Base-by-base conservation (phyloP, 306 rosid species). In the Glycine tomentella region DNA sequence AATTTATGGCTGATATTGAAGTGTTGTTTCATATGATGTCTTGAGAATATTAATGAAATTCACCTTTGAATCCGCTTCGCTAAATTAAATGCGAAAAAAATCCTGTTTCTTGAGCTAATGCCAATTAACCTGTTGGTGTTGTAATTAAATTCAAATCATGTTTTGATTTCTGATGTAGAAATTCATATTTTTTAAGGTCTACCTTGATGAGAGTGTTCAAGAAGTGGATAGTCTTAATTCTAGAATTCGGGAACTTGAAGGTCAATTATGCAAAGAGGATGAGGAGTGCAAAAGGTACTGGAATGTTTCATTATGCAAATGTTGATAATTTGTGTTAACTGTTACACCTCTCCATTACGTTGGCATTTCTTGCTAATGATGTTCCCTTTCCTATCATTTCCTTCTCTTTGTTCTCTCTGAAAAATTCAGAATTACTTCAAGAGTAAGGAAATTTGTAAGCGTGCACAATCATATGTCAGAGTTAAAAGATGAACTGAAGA, bases 221-320 rank as follows among this genome's bases (percentile, higher is more conserved):
- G 99, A 95, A 87, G 91, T 79, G 58, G 97, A 88, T 55, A 89
- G 83, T 87, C 95, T 95, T 64, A 88, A 92, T 82, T 95, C 98
- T 63, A 90, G 92, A 85, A 91, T 91, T 84, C 88, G 89, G 88
- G 99, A 95, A 88, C 98, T 95, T 73, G 90, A 91, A 79, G 86
- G 90, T 85, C 98, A 93, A 65, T 80, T 95, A 72, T 72, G 58
- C 82, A 66, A 70, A 69, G 99, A 93, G 91, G 88, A 89, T 69
- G 97, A 89, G 76, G 97, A 91, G 40, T 88, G 83, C 87, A 92
- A 80, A 89, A 90, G 98, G 99, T 95, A 77, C 33, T 8, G 46
- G 17, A 69, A 72, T 8, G n/a, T 71, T 55, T 59, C 61, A 5
- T 56, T 42, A 17, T 63, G 9, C 69, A 44, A 68, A 59, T 77